These are phyloP conservation scores for Rhynchosporium agropyri DNA, from an alignment of 2,329 filamentous ascomycete species.

Conservation along the genomic window DNA sequence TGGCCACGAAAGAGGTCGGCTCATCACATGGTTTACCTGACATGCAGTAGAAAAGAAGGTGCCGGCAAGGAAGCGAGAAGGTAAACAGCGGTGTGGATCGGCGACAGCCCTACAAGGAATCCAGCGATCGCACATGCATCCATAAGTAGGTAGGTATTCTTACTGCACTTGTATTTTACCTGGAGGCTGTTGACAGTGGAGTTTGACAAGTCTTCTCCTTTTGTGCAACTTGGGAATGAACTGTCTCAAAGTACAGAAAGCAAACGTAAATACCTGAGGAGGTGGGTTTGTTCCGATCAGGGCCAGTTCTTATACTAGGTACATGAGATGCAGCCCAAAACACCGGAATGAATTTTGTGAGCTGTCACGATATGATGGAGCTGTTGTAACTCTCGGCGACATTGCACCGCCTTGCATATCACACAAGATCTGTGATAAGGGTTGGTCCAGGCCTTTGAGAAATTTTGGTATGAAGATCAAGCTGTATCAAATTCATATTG, in stretches of 20 bases:
- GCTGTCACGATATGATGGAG: slow-evolving; percentile 24
- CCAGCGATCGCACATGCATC: slow-evolving; percentile 20
- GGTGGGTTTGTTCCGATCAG: too few species aligned
- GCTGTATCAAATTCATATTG: background rate
- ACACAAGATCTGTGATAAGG: slow-evolving; percentile 23
- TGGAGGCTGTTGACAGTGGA: background rate
- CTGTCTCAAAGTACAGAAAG: too few species aligned
- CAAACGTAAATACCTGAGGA: too few species aligned
- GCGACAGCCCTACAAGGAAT: slow-evolving; percentile 30
- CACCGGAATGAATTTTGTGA: slow-evolving; percentile 28
- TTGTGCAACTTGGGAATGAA: background rate
- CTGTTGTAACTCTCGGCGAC: slow-evolving; percentile 23
- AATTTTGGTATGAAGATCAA: slow-evolving; percentile 25
- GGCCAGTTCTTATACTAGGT: background rate
- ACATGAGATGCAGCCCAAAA: slow-evolving; percentile 32
- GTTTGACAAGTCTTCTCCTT: slow-evolving; percentile 1
- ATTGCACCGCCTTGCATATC: slow-evolving; percentile 18
- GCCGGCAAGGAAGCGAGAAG: slow-evolving; percentile 5
- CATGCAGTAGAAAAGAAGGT: slow-evolving; percentile 13
- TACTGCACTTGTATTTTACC: background rate
- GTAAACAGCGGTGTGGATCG: slow-evolving; percentile 37
- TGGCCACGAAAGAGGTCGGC: slow-evolving; percentile 16
- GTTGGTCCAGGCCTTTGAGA: slow-evolving; percentile 17
- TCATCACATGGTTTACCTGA: slow-evolving; percentile 4
- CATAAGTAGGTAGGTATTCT: background rate